These are phyloP conservation scores for Dacryopinax primogenitus DNA, from an alignment of 768 basidiomycete genomes.

Conservation along the genomic window DNA sequence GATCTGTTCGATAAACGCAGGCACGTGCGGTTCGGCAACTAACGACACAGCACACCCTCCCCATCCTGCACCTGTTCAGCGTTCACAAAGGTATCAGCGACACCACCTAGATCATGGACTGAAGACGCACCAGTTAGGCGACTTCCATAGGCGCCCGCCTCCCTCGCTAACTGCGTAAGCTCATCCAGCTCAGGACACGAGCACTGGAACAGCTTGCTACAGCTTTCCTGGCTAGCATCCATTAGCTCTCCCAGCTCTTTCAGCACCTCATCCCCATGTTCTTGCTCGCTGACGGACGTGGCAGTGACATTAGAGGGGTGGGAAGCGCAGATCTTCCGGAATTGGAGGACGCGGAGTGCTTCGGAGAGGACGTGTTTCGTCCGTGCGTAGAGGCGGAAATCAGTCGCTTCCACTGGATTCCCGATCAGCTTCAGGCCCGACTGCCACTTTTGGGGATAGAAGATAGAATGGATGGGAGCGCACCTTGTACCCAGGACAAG, in stretches of 20 bases:
- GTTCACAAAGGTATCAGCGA: not conserved
- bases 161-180: conserved; percentile 48
- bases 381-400: conserved; percentile 74
- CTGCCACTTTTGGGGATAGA: not conserved
- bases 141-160: conserved; percentile 66
- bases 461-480: conserved; percentile 19
- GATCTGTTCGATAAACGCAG: conserved; percentile 49
- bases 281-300: no score
- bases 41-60: conserved; percentile 82
- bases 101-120: no score
- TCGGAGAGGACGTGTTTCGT: conserved; percentile 72
- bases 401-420: conserved; percentile 54
- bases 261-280: conserved; percentile 23
- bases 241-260: conserved; percentile 53
- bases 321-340: conserved; percentile 53
- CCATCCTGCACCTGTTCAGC: conserved; percentile 63
- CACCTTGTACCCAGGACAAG: conserved; percentile 69
- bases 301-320: no score
- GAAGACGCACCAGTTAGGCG: conserved; percentile 55
- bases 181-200: conserved; percentile 67
- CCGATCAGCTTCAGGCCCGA: conserved; percentile 3
- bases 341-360: conserved; percentile 65
- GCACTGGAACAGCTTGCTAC: conserved; percentile 57
- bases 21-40: conserved; percentile 50
- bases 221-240: conserved; percentile 66